Evolutionary conservation across 352 stramenopile species (phyloP).

Genomic region (Elongisporangium senticosum): DNA sequence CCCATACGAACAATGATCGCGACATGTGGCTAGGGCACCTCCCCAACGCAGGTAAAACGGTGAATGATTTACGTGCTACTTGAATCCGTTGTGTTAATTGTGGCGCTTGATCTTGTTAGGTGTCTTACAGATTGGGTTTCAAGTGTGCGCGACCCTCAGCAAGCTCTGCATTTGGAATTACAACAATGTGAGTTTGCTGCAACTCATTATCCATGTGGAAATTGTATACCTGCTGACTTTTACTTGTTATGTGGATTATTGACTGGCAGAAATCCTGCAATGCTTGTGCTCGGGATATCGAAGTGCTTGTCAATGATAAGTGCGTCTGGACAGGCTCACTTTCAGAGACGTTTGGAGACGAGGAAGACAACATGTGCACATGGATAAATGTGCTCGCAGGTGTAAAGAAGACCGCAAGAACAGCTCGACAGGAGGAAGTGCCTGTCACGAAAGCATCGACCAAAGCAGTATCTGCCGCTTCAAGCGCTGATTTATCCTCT

Average conservation of each 20-base stretch:
- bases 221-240: neutral
- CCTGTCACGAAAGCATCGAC: neutral
- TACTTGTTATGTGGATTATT: neutral
- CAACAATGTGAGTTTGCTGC: slow-evolving; percentile 46
- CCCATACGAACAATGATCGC: slow-evolving; percentile 56
- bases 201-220: neutral
- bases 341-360: slow-evolving; percentile 57
- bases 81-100: neutral
- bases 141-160: slow-evolving; percentile 28
- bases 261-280: slow-evolving; percentile 23
- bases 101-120: slow-evolving; percentile 13
- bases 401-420: slow-evolving; percentile 31
- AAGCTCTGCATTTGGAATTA: slow-evolving; percentile 83
- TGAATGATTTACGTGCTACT: neutral
- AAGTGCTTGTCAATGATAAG: slow-evolving; percentile 53
- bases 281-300: slow-evolving; percentile 56
- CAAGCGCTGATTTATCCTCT: neutral
- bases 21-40: slow-evolving; percentile 78
- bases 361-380: slow-evolving; percentile 57
- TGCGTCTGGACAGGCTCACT: slow-evolving; percentile 75
- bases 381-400: slow-evolving; percentile 52
- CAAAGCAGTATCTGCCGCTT: neutral
- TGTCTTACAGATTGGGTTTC: slow-evolving; percentile 51
- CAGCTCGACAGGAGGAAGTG: slow-evolving; percentile 7
- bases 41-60: slow-evolving; percentile 33